Evolutionary conservation across 331 rosid species (phyloP).

Genomic region (Saraca asoca): DNA sequence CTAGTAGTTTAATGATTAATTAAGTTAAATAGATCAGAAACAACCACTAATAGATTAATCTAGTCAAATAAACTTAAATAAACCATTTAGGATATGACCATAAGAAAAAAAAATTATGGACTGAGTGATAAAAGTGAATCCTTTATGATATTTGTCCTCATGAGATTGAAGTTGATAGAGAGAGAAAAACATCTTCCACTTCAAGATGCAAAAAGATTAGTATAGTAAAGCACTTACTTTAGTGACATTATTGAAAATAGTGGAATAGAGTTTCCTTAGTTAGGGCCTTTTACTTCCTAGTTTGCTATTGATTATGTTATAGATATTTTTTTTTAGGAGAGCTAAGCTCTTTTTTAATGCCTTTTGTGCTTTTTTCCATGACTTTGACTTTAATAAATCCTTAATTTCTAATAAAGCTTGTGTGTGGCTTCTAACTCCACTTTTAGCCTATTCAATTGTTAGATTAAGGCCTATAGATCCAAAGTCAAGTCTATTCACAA

Average conservation of each 20-base stretch:
- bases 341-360: slow-evolving; percentile 55
- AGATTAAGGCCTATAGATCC: slow-evolving; percentile 40
- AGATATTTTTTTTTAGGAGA: slow-evolving; percentile 55
- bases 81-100: background rate
- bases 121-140: background rate
- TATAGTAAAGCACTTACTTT: slow-evolving; percentile 48
- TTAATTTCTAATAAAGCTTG: slow-evolving; percentile 43
- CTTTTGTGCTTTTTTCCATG: slow-evolving; percentile 66
- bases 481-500: slow-evolving; percentile 46
- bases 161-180: background rate
- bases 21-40: too few relatives aligned
- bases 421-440: slow-evolving; percentile 45
- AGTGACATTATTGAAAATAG: slow-evolving; percentile 72
- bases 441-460: slow-evolving; percentile 47
- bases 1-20: too few relatives aligned
- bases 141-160: background rate
- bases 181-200: background rate
- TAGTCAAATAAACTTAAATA: too few relatives aligned
- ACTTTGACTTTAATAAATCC: slow-evolving; percentile 53
- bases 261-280: slow-evolving; percentile 64
- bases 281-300: slow-evolving; percentile 65
- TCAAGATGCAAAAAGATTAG: background rate
- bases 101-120: background rate
- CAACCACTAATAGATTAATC: too few relatives aligned
- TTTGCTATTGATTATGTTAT: slow-evolving; percentile 61